phyloP scores from a whole-genome alignment of 2,329 filamentous ascomycete species.

The Calonectria pseudoturangicola region DNA sequence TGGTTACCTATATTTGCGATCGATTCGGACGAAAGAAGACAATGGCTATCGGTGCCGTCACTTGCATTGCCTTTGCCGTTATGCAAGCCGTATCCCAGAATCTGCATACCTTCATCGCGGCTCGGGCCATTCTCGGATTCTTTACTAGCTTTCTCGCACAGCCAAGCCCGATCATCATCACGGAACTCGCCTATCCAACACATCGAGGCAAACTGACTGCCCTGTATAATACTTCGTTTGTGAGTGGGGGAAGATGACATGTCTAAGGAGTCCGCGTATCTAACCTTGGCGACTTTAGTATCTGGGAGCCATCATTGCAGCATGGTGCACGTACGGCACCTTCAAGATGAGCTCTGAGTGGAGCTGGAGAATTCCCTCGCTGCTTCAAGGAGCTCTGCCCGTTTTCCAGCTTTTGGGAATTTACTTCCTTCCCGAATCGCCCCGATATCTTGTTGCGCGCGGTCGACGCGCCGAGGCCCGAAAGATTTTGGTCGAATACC shows the following conservation, averaged over 20 bases:
- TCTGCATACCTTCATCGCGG: constrained; percentile 24
- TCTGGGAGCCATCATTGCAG: constrained; percentile 38
- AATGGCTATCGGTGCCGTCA: constrained; percentile 59
- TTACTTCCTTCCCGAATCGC: constrained; percentile 55
- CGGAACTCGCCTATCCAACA: constrained; percentile 41
- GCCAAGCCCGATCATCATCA: constrained; percentile 40
- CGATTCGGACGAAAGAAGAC: constrained; percentile 63
- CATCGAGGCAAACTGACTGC: constrained; percentile 53
- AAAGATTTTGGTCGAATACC: constrained; percentile 62
- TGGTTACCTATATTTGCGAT: constrained; percentile 61
- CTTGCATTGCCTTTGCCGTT: constrained; percentile 4
- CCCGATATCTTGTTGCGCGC: constrained; percentile 57
- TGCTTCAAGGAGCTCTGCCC: constrained; percentile 51
- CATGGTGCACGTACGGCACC: constrained; percentile 43
- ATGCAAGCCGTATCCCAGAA: constrained; percentile 54
- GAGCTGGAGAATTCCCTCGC: constrained; percentile 55
- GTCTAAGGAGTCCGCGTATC: constrained; percentile 38
- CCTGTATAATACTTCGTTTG: constrained; percentile 56
- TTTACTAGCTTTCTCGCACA: constrained; percentile 30
- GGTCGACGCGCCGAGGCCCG: constrained; percentile 60
- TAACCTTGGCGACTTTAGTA: constrained; percentile 47
- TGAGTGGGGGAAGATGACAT: constrained; percentile 26
- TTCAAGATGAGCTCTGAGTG: constrained; percentile 49
- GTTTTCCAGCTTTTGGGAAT: constrained; percentile 50
- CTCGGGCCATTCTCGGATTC: constrained; percentile 17